Evolutionary conservation across 2,329 filamentous ascomycete genomes (phyloP).

Genomic region (Cytospora leucostoma): DNA sequence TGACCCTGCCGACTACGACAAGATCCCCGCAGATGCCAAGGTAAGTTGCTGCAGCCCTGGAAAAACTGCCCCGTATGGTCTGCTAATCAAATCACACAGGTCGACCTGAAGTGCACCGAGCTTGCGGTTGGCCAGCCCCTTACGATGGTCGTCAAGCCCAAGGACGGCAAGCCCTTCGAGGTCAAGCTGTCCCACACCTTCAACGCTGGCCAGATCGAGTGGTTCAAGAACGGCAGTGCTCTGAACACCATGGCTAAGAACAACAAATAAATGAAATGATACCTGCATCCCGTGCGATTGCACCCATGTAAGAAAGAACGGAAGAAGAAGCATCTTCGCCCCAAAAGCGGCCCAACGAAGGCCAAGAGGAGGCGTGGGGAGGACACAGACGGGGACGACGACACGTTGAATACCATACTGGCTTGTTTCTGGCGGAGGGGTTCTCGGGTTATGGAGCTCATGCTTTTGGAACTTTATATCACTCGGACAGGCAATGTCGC

Average conservation of each 20-base stretch:
- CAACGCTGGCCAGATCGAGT: slow-evolving; percentile 97
- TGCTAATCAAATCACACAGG: slow-evolving; percentile 37
- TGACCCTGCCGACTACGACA: slow-evolving; percentile 96
- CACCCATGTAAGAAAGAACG: slow-evolving; percentile 10
- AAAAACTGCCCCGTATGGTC: not conserved
- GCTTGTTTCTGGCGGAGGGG: slow-evolving; percentile 23
- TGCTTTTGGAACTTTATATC: slow-evolving; percentile 29
- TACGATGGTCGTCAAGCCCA: slow-evolving; percentile 88
- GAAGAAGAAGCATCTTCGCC: not conserved
- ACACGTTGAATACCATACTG: slow-evolving; percentile 29
- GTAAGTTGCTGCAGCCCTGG: slow-evolving; percentile 41
- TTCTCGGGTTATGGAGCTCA: slow-evolving; percentile 24
- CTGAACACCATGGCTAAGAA: slow-evolving; percentile 97
- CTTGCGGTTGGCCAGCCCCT: slow-evolving; percentile 90
- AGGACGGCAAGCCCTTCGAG: slow-evolving; percentile 78
- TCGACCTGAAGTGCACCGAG: slow-evolving; percentile 87
- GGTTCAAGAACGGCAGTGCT: slow-evolving; percentile 97
- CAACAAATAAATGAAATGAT: slow-evolving; percentile 35
- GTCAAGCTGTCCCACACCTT: slow-evolving; percentile 90
- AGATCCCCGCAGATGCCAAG: slow-evolving; percentile 89
- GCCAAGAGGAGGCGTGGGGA: slow-evolving; percentile 32
- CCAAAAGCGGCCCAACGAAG: slow-evolving; percentile 1
- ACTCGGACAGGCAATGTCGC: slow-evolving; percentile 22
- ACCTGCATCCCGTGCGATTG: slow-evolving; percentile 1
- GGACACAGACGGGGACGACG: slow-evolving; percentile 36